Percentiles rank a stretch among this genome's conserved stretches.
phyloP scores from a whole-genome alignment of 176 grass and related monocot species.

The Urochloa ruziziensis region DNA sequence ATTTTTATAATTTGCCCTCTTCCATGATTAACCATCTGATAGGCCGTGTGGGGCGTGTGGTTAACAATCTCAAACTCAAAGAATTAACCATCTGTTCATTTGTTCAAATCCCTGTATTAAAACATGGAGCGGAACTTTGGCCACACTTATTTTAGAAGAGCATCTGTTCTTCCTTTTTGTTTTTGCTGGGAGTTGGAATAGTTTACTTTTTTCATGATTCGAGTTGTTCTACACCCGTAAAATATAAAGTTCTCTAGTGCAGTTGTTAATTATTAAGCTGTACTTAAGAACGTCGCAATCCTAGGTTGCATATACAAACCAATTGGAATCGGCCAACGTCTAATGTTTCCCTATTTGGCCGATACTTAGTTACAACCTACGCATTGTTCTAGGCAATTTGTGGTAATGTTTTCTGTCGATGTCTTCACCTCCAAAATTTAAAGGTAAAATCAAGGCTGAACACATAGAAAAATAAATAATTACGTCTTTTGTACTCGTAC shows the following conservation, averaged over 20 bases:
- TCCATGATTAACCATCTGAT: too few species aligned
- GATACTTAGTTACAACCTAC: neutral
- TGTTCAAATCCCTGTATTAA: neutral
- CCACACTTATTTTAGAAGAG: neutral
- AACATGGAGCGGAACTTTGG: neutral
- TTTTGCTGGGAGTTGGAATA: neutral
- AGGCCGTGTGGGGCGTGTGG: too few species aligned
- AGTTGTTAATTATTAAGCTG: neutral
- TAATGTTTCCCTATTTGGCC: neutral
- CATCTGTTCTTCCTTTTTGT: neutral
- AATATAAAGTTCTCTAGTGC: neutral
- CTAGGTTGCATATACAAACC: neutral
- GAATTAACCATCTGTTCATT: neutral
- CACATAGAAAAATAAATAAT: neutral
- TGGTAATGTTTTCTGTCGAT: neutral
- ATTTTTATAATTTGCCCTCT: neutral
- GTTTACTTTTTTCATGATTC: neutral
- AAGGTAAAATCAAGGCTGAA: neutral
- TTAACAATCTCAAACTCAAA: too few species aligned
- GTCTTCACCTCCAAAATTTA: neutral
- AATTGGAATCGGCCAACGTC: neutral
- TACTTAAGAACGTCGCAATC: slow-evolving; percentile 1
- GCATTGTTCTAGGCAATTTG: neutral
- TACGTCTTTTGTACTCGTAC: neutral
- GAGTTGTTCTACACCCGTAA: neutral